phyloP scores from a whole-genome alignment of 768 basidiomycete species.

The Mycena galericulata region DNA sequence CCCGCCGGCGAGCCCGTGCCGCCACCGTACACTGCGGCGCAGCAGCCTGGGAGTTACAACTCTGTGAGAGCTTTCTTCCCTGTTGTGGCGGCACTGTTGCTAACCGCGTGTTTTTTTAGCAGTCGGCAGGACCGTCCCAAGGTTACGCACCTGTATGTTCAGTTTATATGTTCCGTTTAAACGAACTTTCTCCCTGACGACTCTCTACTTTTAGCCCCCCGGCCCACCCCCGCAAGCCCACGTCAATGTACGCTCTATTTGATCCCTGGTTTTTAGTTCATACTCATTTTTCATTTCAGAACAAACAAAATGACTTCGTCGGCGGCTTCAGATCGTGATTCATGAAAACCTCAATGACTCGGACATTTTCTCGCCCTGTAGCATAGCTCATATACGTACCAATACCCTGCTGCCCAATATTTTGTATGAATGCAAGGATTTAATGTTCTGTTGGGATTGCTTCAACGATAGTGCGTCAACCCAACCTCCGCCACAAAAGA shows the following conservation, averaged over 20 bases:
- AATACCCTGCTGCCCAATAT: no score
- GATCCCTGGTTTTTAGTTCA: neutral
- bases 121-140: constrained; percentile 5
- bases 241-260: constrained; percentile 19
- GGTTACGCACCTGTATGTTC: constrained; percentile 2
- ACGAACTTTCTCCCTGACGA: neutral
- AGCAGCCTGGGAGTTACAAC: neutral
- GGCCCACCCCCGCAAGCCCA: constrained; percentile 22
- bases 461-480: no score
- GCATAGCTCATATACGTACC: no score
- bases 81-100: neutral
- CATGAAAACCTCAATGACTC: no score
- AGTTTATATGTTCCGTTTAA: neutral
- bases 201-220: neutral
- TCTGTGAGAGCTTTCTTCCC: neutral
- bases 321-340: constrained; percentile 17
- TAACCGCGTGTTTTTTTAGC: neutral
- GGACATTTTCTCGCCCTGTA: no score
- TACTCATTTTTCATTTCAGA: neutral
- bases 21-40: constrained; percentile 14
- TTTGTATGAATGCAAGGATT: no score
- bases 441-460: no score
- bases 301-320: constrained; percentile 11
- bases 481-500: no score
- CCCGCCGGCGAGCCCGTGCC: neutral